Conservation (phyloP, 2,329 filamentous ascomycete species). For the Pyricularia sp. region DNA sequence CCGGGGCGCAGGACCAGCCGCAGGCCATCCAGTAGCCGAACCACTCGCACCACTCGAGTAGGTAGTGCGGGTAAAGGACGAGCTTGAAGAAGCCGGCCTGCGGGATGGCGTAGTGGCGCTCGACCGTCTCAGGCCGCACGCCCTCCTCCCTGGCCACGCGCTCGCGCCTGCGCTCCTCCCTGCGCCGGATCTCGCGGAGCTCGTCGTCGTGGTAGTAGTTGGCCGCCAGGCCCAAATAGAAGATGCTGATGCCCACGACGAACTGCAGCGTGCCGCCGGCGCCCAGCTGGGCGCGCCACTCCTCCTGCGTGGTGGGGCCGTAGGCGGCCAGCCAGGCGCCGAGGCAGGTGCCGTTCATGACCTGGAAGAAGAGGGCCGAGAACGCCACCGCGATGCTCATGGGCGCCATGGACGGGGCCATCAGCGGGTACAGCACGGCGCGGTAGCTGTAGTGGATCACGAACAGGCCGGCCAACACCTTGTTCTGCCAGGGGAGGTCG, state of each 20-base stretch:
- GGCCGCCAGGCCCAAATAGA: constrained; percentile 63
- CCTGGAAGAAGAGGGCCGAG: constrained; percentile 62
- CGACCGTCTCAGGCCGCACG: constrained; percentile 28
- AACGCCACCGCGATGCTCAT: constrained; percentile 63
- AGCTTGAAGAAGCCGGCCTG: constrained; percentile 72
- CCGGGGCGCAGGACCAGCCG: constrained; percentile 60
- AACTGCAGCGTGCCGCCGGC: constrained; percentile 34
- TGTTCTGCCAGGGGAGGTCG: constrained; percentile 66
- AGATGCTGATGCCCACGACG: constrained; percentile 60
- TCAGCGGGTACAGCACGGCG: constrained; percentile 69
- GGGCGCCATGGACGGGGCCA: constrained; percentile 88
- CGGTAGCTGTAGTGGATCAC: constrained; percentile 85
- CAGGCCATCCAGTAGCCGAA: constrained; percentile 74
- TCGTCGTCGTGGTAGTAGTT: constrained; percentile 91
- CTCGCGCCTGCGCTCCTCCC: constrained; percentile 52
- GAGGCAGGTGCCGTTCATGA: constrained; percentile 69
- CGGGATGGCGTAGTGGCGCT: constrained; percentile 84
- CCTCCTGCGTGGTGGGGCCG: constrained; percentile 51
- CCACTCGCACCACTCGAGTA: constrained; percentile 98
- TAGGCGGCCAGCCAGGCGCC: constrained; percentile 76
- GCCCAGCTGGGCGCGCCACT: constrained; percentile 33
- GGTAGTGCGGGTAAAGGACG: constrained; percentile 85
- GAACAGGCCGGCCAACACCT: constrained; percentile 62
- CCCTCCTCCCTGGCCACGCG: constrained; percentile 27
- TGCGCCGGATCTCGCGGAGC: constrained; percentile 74